Evolutionary conservation across 2,329 filamentous ascomycete species (phyloP).

Genomic region (Cercospora citrullina): DNA sequence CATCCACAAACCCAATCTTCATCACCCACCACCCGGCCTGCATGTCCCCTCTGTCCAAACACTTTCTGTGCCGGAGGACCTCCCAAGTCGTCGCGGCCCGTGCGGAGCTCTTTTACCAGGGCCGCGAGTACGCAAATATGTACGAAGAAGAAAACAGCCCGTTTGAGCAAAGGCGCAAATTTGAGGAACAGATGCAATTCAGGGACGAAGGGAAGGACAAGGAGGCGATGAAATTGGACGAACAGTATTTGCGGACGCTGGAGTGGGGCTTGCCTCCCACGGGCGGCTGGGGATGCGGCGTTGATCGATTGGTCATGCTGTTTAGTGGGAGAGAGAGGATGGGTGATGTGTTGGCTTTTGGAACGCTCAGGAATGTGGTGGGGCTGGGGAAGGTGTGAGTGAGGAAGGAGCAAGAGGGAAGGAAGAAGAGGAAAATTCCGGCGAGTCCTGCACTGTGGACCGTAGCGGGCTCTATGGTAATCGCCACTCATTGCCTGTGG

Average conservation of each 20-base stretch:
- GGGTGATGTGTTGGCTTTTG: slow-evolving; percentile 83
- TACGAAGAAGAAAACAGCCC: slow-evolving; percentile 98
- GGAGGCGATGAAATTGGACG: slow-evolving; percentile 60
- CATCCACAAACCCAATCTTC: slow-evolving; percentile 73
- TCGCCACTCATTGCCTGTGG: background rate
- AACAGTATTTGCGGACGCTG: slow-evolving; percentile 79
- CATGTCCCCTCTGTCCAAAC: slow-evolving; percentile 89
- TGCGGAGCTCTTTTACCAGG: slow-evolving; percentile 49
- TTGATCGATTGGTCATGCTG: slow-evolving; percentile 90
- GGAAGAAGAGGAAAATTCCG: background rate
- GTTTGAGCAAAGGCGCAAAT: slow-evolving; percentile 79
- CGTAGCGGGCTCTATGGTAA: background rate
- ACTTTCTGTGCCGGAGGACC: slow-evolving; percentile 66
- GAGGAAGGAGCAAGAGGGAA: background rate
- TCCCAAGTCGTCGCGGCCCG: slow-evolving; percentile 55
- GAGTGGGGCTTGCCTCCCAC: slow-evolving; percentile 93
- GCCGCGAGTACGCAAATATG: slow-evolving; percentile 87
- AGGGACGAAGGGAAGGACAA: slow-evolving; percentile 47
- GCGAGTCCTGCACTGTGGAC: background rate
- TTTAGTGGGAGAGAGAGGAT: slow-evolving; percentile 78
- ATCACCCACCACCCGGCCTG: slow-evolving; percentile 87
- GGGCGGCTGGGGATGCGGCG: slow-evolving; percentile 91
- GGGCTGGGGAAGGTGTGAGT: slow-evolving; percentile 29
- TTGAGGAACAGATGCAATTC: slow-evolving; percentile 58
- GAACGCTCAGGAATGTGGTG: slow-evolving; percentile 68